These are phyloP conservation scores for Cytospora chrysosperma DNA, from an alignment of 2,329 filamentous ascomycete genomes.

Conservation along the genomic window DNA sequence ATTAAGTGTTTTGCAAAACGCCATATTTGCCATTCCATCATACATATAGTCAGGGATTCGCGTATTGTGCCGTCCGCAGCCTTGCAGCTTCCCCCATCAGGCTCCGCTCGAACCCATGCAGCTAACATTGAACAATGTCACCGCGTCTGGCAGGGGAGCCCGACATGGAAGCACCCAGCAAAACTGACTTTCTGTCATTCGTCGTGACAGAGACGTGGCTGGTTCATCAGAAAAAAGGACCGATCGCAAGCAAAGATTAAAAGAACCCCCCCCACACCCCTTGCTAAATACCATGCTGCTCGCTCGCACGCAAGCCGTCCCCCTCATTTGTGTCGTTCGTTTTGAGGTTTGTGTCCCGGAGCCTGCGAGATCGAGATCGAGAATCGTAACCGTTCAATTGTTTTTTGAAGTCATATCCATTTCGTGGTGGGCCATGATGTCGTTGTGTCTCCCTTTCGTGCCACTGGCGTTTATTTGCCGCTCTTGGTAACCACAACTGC, in stretches of 20 bases:
- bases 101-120: constrained; percentile 29
- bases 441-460: background rate
- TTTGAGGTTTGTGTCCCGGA: constrained; percentile 7
- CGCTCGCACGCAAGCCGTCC: constrained; percentile 6
- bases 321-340: background rate
- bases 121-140: constrained; percentile 2
- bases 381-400: constrained; percentile 11
- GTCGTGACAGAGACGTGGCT: constrained; percentile 24
- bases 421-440: constrained; percentile 11
- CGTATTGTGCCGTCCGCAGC: constrained; percentile 28
- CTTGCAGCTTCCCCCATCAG: constrained; percentile 23
- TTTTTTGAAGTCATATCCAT: constrained; percentile 12
- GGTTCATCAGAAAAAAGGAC: constrained; percentile 19
- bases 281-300: constrained; percentile 15
- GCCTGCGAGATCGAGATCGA: constrained; percentile 8
- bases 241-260: constrained; percentile 21
- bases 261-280: constrained; percentile 7
- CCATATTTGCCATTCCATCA: constrained; percentile 42
- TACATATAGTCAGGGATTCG: constrained; percentile 39
- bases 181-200: constrained; percentile 32
- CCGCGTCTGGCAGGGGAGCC: constrained; percentile 32
- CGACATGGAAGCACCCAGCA: constrained; percentile 36
- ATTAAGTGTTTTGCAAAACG: constrained; percentile 46
- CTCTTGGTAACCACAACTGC: constrained; percentile 25
- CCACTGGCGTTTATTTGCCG: background rate